phyloP scores from a whole-genome alignment of 2,329 filamentous ascomycete genomes.

The Diaporthe sp. region DNA sequence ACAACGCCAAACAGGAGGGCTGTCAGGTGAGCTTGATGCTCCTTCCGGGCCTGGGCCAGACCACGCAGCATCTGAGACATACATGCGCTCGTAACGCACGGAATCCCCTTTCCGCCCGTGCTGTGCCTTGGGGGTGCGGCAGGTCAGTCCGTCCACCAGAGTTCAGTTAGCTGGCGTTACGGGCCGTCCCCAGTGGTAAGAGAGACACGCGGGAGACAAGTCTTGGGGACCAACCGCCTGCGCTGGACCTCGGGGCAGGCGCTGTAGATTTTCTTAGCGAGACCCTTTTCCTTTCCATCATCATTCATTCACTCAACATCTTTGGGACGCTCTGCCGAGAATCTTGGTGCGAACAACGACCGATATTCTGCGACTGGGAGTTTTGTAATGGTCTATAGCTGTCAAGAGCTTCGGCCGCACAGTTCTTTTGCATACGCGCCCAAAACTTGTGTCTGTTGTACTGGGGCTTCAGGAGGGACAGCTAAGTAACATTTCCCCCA shows the following conservation, averaged over 20 bases:
- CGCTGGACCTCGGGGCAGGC: not conserved
- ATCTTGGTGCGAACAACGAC: not conserved
- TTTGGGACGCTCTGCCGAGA: not conserved
- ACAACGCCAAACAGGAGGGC: not conserved
- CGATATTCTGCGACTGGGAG: not conserved
- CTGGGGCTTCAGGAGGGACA: not conserved
- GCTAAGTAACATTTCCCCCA: not conserved
- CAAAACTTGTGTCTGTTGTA: not conserved
- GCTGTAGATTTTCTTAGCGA: not conserved
- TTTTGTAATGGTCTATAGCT: too few relatives aligned
- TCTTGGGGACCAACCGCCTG: not conserved
- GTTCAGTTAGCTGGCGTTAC: not conserved
- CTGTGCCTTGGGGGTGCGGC: not conserved
- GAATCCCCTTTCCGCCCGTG: not conserved
- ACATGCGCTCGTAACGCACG: not conserved
- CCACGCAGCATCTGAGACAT: conserved; percentile 17
- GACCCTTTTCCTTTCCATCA: not conserved
- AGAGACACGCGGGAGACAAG: conserved; percentile 3
- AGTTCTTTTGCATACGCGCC: not conserved
- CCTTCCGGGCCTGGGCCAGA: not conserved
- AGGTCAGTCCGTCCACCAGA: not conserved
- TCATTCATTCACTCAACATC: not conserved
- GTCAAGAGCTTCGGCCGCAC: not conserved
- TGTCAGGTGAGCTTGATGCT: not conserved
- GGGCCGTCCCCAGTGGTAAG: conserved; percentile 12